phyloP scores from a whole-genome alignment of 2,329 filamentous ascomycete genomes.

The Phoma herbarum region DNA sequence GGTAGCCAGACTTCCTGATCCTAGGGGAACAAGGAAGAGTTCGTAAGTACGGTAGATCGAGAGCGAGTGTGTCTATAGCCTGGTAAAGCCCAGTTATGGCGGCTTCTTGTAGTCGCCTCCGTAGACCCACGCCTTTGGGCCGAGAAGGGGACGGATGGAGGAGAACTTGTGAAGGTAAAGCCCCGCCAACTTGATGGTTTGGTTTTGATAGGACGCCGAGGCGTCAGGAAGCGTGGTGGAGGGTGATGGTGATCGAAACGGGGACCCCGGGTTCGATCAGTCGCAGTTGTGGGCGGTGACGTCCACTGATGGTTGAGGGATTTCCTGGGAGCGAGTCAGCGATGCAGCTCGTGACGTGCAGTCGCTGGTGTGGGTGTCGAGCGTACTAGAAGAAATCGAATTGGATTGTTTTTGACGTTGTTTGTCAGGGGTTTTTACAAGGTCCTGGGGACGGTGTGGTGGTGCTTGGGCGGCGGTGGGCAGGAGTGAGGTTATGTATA shows the following conservation, averaged over 20 bases:
- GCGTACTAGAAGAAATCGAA: constrained; percentile 2
- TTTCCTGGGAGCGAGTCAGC: constrained; percentile 28
- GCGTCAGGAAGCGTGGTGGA: constrained; percentile 42
- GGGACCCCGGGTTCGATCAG: constrained; percentile 35
- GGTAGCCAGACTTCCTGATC: constrained; percentile 42
- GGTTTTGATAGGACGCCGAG: constrained; percentile 50
- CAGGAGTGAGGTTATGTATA: constrained; percentile 26
- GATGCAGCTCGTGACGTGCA: constrained; percentile 22
- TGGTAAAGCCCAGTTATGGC: constrained; percentile 78
- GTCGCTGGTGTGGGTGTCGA: constrained; percentile 21
- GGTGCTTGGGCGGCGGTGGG: constrained; percentile 25
- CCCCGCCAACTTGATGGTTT: constrained; percentile 94
- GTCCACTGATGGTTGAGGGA: constrained; percentile 27
- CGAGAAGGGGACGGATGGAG: constrained; percentile 87
- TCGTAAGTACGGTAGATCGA: constrained; percentile 26
- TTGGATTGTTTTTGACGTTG: not conserved
- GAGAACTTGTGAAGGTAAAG: constrained; percentile 74
- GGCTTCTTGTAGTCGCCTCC: constrained; percentile 93
- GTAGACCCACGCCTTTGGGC: constrained; percentile 93
- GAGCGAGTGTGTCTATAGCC: constrained; percentile 22
- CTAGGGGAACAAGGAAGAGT: constrained; percentile 33
- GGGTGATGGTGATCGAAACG: constrained; percentile 33
- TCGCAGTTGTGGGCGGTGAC: constrained; percentile 33
- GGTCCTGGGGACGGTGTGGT: constrained; percentile 43
- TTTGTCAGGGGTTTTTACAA: constrained; percentile 18